These are phyloP conservation scores for Fonsecaea erecta DNA, from an alignment of 2,329 filamentous ascomycete genomes.

Conservation along the genomic window DNA sequence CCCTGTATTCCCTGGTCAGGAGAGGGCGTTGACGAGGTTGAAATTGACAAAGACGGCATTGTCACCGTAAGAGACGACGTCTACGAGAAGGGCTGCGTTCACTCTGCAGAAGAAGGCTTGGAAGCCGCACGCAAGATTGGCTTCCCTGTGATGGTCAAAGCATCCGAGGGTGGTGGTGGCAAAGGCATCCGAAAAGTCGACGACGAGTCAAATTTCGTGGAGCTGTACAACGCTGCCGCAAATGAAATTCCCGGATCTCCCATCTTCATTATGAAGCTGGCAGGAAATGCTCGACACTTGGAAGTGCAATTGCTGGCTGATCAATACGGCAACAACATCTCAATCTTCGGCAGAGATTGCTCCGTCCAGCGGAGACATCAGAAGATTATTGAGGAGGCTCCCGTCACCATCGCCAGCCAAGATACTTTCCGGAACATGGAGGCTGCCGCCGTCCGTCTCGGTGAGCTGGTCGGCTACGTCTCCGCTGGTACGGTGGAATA, in stretches of 20 bases:
- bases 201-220: constrained; percentile 79
- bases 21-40: constrained; percentile 82
- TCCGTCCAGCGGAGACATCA: constrained; percentile 98
- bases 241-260: constrained; percentile 98
- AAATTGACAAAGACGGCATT: constrained; percentile 78
- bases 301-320: constrained; percentile 97
- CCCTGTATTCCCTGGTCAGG: constrained; percentile 99
- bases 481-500: constrained; percentile 99
- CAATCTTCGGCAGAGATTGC: constrained; percentile 96
- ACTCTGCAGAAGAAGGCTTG: constrained; percentile 87
- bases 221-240: constrained; percentile 91
- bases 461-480: constrained; percentile 94
- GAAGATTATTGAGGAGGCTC: constrained; percentile 99
- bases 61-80: constrained; percentile 87
- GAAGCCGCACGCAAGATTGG: constrained; percentile 85
- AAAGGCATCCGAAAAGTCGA: constrained; percentile 98
- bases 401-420: constrained; percentile 90
- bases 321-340: constrained; percentile 99
- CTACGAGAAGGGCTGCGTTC: constrained; percentile 89
- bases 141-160: constrained; percentile 99
- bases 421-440: constrained; percentile 96
- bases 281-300: constrained; percentile 92
- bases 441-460: constrained; percentile 90
- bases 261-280: constrained; percentile 99
- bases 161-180: constrained; percentile 98